phyloP scores from a whole-genome alignment of 2,329 filamentous ascomycete genomes.

The Cercospora sp. region DNA sequence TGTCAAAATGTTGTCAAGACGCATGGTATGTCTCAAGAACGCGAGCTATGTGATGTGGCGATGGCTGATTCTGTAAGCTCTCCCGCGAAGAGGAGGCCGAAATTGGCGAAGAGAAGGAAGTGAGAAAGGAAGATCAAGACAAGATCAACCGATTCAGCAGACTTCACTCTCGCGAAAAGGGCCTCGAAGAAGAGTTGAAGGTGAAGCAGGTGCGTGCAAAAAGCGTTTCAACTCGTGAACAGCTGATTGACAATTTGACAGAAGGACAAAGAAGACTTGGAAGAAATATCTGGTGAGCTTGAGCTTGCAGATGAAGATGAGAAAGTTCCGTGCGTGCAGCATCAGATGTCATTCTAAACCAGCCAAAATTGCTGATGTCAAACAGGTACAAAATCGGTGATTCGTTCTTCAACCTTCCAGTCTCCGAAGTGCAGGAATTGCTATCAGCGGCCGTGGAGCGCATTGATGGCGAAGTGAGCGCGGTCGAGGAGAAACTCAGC shows the following conservation, averaged over 20 bases:
- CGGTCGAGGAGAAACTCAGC: conserved; percentile 73
- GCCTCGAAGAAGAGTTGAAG: conserved; percentile 77
- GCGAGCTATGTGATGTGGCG: background rate
- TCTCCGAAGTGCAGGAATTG: conserved; percentile 83
- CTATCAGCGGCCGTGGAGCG: conserved; percentile 68
- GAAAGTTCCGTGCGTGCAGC: conserved; percentile 72
- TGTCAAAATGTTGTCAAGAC: conserved; percentile 20
- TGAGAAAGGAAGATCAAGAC: conserved; percentile 95
- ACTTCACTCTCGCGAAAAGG: conserved; percentile 80
- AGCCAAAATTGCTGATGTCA: conserved; percentile 9
- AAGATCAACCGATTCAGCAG: conserved; percentile 98
- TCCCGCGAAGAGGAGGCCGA: conserved; percentile 86
- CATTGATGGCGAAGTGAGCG: conserved; percentile 74
- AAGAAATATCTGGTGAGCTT: conserved; percentile 86
- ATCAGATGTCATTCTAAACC: background rate
- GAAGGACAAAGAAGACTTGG: conserved; percentile 98
- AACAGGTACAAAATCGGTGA: conserved; percentile 93
- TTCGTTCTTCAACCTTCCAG: conserved; percentile 83
- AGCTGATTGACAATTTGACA: conserved; percentile 43
- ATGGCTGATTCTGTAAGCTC: conserved; percentile 58
- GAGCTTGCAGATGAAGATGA: conserved; percentile 96
- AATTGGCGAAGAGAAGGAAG: conserved; percentile 80
- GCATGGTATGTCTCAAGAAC: conserved; percentile 15
- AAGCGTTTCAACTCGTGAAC: background rate
- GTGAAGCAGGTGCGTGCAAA: conserved; percentile 66